Evolutionary conservation across 176 grass and related monocot genomes (phyloP).

Genomic region (Oryza meridionalis): DNA sequence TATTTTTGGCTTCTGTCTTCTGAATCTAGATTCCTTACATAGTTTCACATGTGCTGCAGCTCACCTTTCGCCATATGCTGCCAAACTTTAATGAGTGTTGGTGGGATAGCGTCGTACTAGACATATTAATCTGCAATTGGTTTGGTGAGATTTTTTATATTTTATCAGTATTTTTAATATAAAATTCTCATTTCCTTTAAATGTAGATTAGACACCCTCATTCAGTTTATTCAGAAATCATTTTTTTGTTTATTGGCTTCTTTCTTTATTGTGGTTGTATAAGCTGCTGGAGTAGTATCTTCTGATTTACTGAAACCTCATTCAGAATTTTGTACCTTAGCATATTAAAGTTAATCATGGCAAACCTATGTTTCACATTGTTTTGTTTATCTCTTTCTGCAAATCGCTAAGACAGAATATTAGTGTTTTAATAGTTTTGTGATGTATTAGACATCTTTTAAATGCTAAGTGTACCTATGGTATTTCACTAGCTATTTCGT

Average conservation of each 20-base stretch:
- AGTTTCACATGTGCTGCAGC: slow-evolving; percentile 52
- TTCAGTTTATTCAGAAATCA: slow-evolving; percentile 9
- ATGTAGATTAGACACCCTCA: not conserved
- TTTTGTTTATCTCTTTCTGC: not conserved
- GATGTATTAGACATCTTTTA: slow-evolving; percentile 11
- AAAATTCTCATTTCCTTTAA: slow-evolving; percentile 6
- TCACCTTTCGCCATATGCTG: slow-evolving; percentile 99
- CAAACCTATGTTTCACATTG: slow-evolving; percentile 9
- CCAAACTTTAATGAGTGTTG: slow-evolving; percentile 99
- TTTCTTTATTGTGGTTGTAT: slow-evolving; percentile 5
- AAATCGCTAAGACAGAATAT: not conserved
- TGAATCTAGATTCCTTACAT: slow-evolving; percentile 31
- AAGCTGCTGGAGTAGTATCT: not conserved
- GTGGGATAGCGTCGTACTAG: slow-evolving; percentile 98
- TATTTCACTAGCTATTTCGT: slow-evolving; percentile 8
- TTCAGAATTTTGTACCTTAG: not conserved
- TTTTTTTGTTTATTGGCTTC: not conserved
- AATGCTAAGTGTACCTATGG: not conserved
- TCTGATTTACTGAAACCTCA: not conserved
- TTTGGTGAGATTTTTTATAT: slow-evolving; percentile 72
- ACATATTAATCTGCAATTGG: slow-evolving; percentile 99
- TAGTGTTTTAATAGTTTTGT: not conserved
- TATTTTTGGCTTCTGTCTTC: slow-evolving; percentile 29
- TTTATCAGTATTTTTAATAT: slow-evolving; percentile 35
- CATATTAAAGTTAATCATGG: not conserved